A percentile compares a stretch with the other conserved stretches of the same genome.
These are phyloP conservation scores for Kluyveromyces nonfermentans DNA, from an alignment of 805 yeast species.

Conservation along the genomic window DNA sequence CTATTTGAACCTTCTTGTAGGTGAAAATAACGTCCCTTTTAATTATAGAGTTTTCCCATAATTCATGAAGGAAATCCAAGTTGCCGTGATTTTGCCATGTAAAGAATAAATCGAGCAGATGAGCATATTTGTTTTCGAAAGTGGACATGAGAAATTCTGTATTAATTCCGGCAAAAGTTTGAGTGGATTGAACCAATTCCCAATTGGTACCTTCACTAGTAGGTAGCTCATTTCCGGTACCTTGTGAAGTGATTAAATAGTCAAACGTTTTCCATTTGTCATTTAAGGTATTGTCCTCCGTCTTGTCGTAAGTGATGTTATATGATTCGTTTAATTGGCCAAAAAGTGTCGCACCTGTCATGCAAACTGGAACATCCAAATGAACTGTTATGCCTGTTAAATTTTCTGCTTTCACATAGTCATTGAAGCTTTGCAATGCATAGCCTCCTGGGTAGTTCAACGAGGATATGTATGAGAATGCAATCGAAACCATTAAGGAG, in stretches of 20 bases:
- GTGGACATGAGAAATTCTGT: slow-evolving; percentile 13
- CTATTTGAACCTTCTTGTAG: slow-evolving; percentile 14
- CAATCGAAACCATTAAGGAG: slow-evolving; percentile 35
- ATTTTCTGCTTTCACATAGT: slow-evolving; percentile 26
- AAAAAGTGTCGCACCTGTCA: slow-evolving; percentile 79
- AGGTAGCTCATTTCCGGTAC: slow-evolving; percentile 14
- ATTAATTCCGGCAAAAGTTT: slow-evolving; percentile 36
- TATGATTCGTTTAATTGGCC: slow-evolving; percentile 42
- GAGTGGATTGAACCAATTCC: slow-evolving; percentile 33
- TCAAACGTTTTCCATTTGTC: slow-evolving; percentile 41
- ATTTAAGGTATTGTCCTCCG: slow-evolving; percentile 44
- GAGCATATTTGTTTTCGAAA: slow-evolving; percentile 11
- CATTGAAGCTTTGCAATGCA: slow-evolving; percentile 51
- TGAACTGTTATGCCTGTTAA: slow-evolving; percentile 41
- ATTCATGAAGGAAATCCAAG: slow-evolving; percentile 7
- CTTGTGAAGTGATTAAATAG: slow-evolving; percentile 37
- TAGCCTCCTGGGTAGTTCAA: slow-evolving; percentile 85
- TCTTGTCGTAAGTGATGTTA: slow-evolving; percentile 55
- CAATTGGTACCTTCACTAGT: slow-evolving; percentile 29
- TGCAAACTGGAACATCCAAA: slow-evolving; percentile 70
- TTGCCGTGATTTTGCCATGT: slow-evolving; percentile 11
- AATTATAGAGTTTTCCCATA: slow-evolving; percentile 15
- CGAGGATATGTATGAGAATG: slow-evolving; percentile 55
- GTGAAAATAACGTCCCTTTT: slow-evolving; percentile 25
- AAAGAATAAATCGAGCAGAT: slow-evolving; percentile 9